Evolutionary conservation across 1,139 yeast species (phyloP), one percentile per base, ranked within the genome.

Genomic region (Blastobotrys niveus): DNA sequence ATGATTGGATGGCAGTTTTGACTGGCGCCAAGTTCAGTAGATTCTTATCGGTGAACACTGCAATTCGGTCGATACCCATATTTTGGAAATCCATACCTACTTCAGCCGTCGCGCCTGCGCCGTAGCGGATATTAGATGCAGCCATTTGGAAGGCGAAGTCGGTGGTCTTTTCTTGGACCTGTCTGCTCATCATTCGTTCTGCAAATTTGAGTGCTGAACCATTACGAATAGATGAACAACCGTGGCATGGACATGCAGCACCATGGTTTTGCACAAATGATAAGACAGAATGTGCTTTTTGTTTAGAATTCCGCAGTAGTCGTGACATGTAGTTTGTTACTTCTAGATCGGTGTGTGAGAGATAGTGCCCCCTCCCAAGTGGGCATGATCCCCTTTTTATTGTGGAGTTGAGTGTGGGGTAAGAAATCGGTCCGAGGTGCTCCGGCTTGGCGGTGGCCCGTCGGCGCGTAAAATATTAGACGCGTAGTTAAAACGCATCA

Each of bases 91-190:
- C 71, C 60, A 63, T 58, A 18, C 71, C 71, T 7, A 67, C 65
- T 40, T 67, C 71, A 14, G 52, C 45, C 7, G 71, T 67, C 15
- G 61, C 68, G 3, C 71, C 71, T 10, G 64, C 60, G 14, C 71
- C 71, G 44, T 63, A 67, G 5, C 71, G 58, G 43, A 67, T 65
- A 47, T 65, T 65, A 42, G 66, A 59, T 2, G 70, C 67, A 3
- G 71, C 70, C 67, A 67, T 60, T 52, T 67, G 70, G 48, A 67
- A 67, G 6, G 71, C 71, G 46, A 66, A 66, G 47, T 66, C 70
- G 9, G 45, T 29, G 59, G 56, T 36, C 50, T 48, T 7, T 47
- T 54, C 12, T 52, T 52, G 20, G 48, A 48, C 24, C 42, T 42
- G 4, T 53, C 43, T 34, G 37, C 49, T 38, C 40, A 46, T 44